Percentiles rank a stretch among this genome's conserved stretches.
Conservation (phyloP, 208 protist genomes). For the Wallacemonas sp. region DNA sequence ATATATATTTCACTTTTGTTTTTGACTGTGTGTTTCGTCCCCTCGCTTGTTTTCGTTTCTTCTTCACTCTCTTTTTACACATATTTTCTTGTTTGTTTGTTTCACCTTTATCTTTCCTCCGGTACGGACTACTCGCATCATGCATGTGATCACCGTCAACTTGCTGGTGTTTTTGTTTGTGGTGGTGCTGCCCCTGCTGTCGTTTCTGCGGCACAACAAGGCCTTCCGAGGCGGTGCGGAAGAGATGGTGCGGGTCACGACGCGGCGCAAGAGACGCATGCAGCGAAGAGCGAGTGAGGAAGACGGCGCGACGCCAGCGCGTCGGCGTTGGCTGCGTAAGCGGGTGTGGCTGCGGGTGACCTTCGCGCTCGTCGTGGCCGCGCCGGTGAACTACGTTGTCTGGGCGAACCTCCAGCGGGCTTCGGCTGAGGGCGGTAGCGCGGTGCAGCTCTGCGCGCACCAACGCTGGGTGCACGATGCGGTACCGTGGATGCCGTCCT, state of each 20-base stretch:
- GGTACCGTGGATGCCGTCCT: neutral
- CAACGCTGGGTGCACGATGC: neutral
- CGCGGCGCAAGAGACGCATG: slow-evolving; percentile 6
- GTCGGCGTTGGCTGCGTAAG: neutral
- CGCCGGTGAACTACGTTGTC: slow-evolving; percentile 13
- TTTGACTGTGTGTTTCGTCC: neutral
- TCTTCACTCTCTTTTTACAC: neutral
- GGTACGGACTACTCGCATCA: no score
- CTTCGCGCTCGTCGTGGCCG: slow-evolving; percentile 2
- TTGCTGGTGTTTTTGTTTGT: slow-evolving; percentile 16
- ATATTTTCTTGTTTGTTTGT: slow-evolving; percentile 1
- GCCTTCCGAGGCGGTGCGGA: slow-evolving; percentile 27
- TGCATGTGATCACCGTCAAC: slow-evolving; percentile 12
- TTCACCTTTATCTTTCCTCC: neutral
- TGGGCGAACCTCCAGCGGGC: neutral
- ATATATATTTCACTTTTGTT: neutral
- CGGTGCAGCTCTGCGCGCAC: neutral
- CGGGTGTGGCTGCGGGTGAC: neutral
- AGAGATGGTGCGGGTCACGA: slow-evolving; percentile 1
- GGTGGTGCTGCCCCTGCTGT: slow-evolving; percentile 30
- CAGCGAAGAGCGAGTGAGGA: neutral
- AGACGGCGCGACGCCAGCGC: no score
- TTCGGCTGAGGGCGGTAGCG: neutral
- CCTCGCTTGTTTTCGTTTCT: slow-evolving; percentile 12
- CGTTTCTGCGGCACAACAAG: slow-evolving; percentile 30